Evolutionary conservation across 768 basidiomycete species (phyloP).

Genomic region (Leccinum incarnatum): DNA sequence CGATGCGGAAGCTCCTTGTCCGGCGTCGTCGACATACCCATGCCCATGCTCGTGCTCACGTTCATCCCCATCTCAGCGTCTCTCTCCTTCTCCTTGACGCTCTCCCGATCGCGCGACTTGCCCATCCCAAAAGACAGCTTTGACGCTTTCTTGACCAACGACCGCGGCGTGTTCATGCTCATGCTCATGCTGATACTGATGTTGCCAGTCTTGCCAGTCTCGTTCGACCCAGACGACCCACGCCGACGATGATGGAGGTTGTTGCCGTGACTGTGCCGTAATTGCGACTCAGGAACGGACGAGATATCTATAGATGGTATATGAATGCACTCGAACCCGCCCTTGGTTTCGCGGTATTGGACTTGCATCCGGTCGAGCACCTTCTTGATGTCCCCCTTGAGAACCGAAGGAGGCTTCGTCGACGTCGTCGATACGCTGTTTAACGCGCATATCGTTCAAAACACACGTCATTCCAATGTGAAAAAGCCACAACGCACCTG

Average conservation of each 20-base stretch:
- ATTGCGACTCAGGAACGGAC: constrained; percentile 51
- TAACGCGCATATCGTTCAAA: neutral
- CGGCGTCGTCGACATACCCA: constrained; percentile 20
- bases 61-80: constrained; percentile 18
- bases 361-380: constrained; percentile 95
- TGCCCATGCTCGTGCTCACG: neutral
- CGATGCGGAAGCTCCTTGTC: constrained; percentile 49
- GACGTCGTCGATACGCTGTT: constrained; percentile 90
- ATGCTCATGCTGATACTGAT: neutral
- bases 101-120: constrained; percentile 49
- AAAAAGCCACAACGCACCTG: constrained; percentile 49
- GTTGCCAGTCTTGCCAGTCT: constrained; percentile 37
- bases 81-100: constrained; percentile 44
- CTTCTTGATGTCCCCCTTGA: constrained; percentile 80
- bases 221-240: constrained; percentile 50
- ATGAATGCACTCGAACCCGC: constrained; percentile 96
- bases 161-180: constrained; percentile 39
- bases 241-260: constrained; percentile 37
- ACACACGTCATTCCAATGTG: neutral
- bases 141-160: constrained; percentile 70
- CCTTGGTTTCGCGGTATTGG: constrained; percentile 85
- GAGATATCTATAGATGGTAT: constrained; percentile 89
- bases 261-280: constrained; percentile 25
- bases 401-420: constrained; percentile 75
- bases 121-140: constrained; percentile 70